phyloP scores from a whole-genome alignment of 225 moss, liverwort and hornwort species.

The Straminergon stramineum region DNA sequence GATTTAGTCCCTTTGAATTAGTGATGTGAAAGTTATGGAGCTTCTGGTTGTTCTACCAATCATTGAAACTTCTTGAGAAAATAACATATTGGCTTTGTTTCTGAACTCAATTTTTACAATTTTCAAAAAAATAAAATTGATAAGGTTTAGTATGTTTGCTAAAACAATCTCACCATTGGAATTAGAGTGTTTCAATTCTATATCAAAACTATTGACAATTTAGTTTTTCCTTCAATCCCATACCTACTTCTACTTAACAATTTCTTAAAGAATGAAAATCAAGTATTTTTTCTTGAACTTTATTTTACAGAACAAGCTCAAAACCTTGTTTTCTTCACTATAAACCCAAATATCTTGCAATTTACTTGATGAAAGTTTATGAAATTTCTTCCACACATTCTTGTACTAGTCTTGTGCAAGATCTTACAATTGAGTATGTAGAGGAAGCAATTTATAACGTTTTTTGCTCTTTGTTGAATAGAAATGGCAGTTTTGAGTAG shows the following conservation, averaged over 20 bases:
- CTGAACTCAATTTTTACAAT: not conserved
- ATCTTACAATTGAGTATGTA: fast-evolving
- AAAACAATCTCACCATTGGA: not conserved
- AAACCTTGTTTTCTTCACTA: not conserved
- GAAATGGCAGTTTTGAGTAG: not conserved
- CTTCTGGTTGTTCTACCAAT: too few relatives aligned
- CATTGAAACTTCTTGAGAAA: not conserved
- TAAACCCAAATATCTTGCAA: not conserved
- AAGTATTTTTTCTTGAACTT: not conserved
- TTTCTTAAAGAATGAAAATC: not conserved
- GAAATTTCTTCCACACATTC: not conserved
- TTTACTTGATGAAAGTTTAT: fast-evolving
- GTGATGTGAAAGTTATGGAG: not conserved
- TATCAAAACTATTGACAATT: not conserved
- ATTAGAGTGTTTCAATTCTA: not conserved
- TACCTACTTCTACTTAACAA: not conserved
- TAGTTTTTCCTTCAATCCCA: not conserved
- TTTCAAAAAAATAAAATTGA: not conserved
- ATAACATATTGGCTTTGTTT: not conserved
- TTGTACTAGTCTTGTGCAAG: not conserved
- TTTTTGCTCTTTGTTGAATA: too few relatives aligned
- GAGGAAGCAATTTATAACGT: too few relatives aligned
- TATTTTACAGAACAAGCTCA: too few relatives aligned
- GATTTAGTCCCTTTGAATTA: not conserved
- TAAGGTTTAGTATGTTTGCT: not conserved